Percentiles rank a stretch among this genome's conserved stretches.
Conservation (phyloP, 352 stramenopile genomes). For the Globisporangium emineosum region DNA sequence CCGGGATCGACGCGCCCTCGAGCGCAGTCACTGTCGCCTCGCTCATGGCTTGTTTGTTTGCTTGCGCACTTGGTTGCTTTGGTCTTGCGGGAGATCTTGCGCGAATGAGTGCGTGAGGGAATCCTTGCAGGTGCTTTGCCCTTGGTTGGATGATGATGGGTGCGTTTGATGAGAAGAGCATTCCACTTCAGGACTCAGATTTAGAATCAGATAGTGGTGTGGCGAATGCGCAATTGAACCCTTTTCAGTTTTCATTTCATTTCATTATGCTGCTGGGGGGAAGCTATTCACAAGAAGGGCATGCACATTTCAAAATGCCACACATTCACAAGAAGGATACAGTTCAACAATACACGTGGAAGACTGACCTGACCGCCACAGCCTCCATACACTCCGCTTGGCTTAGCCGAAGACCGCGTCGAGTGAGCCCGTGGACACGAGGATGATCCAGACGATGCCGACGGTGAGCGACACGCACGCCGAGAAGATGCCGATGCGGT, state of each 20-base stretch:
- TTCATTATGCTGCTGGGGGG: neutral
- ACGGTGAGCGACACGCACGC: conserved; percentile 52
- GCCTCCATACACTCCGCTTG: neutral
- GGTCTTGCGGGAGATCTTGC: neutral
- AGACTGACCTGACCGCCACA: neutral
- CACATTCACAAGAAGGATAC: neutral
- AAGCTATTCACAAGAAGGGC: neutral
- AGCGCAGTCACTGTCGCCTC: conserved; percentile 21
- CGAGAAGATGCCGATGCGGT: conserved; percentile 56
- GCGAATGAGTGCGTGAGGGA: neutral
- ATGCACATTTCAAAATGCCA: neutral
- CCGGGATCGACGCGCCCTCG: conserved; percentile 32
- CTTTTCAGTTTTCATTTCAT: neutral
- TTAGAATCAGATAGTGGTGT: neutral
- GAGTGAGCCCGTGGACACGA: conserved; percentile 61
- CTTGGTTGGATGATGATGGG: neutral
- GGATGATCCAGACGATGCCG: conserved; percentile 56
- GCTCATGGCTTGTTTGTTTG: conserved; percentile 6
- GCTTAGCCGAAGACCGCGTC: conserved; percentile 1
- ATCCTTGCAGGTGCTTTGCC: neutral
- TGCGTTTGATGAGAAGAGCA: neutral
- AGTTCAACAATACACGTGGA: neutral
- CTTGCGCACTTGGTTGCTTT: neutral
- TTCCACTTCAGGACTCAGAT: neutral
- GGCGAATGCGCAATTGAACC: conserved; percentile 4